A percentile compares a stretch with the other conserved stretches of the same genome.
phyloP scores from a whole-genome alignment of 208 protist species.

The Eutreptiella sp. region DNA sequence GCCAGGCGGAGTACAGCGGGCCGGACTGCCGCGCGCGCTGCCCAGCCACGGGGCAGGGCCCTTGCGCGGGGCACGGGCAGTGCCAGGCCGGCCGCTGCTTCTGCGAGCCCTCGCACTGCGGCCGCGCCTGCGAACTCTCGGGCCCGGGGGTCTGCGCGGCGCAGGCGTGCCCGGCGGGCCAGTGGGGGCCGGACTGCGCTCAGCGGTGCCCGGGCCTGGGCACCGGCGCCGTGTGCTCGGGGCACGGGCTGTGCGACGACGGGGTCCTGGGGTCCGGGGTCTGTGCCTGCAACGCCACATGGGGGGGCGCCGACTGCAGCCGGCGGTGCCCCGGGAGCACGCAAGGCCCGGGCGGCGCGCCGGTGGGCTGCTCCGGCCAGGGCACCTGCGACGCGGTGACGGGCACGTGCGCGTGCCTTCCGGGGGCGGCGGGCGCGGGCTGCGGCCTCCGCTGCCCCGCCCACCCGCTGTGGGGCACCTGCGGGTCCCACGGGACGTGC shows the following conservation, averaged over 20 bases:
- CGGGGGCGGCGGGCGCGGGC: not conserved
- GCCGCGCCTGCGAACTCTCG: too few relatives aligned
- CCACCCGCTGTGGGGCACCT: not conserved
- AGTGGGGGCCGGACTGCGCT: not conserved
- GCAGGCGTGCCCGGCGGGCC: slow-evolving; percentile 9
- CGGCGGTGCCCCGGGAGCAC: not conserved
- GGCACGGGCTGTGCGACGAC: slow-evolving; percentile 22
- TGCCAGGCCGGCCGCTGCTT: slow-evolving; percentile 15
- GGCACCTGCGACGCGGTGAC: not conserved
- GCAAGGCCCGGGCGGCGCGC: too few relatives aligned
- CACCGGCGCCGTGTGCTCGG: not conserved
- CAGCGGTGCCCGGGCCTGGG: not conserved
- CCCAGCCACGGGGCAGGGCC: too few relatives aligned
- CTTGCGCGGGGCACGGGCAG: slow-evolving; percentile 21
- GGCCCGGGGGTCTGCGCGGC: too few relatives aligned
- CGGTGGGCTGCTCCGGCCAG: not conserved
- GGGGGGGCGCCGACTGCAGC: slow-evolving; percentile 15
- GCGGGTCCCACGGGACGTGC: slow-evolving; percentile 15
- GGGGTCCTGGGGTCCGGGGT: slow-evolving; percentile 2
- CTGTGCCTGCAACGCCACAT: slow-evolving; percentile 16
- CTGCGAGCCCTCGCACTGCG: too few relatives aligned
- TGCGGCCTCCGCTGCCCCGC: not conserved
- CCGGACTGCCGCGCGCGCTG: not conserved
- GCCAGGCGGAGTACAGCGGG: slow-evolving; percentile 1
- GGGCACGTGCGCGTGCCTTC: slow-evolving; percentile 1